Evolutionary conservation across 345 rosid genomes (phyloP).

Genomic region (Ricinus communis): DNA sequence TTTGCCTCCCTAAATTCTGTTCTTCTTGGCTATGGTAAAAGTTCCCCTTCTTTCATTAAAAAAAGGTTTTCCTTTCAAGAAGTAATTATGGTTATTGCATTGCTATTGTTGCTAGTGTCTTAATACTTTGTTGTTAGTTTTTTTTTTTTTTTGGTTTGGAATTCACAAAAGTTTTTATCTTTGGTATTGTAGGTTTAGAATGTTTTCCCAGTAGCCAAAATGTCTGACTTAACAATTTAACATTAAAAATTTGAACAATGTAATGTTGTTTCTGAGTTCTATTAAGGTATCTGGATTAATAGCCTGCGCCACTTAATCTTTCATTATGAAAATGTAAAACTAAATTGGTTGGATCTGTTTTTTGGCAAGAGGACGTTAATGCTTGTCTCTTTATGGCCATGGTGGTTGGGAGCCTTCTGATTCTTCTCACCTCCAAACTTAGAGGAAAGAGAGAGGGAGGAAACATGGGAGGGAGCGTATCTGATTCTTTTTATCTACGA

Average conservation of each 20-base stretch:
- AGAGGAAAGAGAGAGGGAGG: too few relatives aligned
- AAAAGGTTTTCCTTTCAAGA: background rate
- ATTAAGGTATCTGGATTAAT: too few relatives aligned
- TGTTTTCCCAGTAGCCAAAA: background rate
- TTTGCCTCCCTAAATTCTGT: constrained; percentile 87
- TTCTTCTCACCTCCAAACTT: too few relatives aligned
- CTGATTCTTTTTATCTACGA: background rate
- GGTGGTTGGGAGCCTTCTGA: too few relatives aligned
- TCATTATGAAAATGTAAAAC: background rate
- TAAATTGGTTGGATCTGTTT: background rate
- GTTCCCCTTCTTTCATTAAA: background rate
- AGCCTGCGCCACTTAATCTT: background rate
- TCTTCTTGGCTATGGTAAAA: constrained; percentile 86
- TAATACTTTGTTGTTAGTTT: too few relatives aligned
- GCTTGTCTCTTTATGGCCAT: too few relatives aligned
- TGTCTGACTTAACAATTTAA: background rate
- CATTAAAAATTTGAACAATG: background rate
- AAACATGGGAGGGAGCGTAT: too few relatives aligned
- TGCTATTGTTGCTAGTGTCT: background rate
- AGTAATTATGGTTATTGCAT: background rate
- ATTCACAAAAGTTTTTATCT: too few relatives aligned
- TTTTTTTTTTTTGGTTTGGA: too few relatives aligned
- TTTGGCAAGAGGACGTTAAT: too few relatives aligned
- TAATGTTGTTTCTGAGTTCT: background rate
- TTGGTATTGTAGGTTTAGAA: too few relatives aligned